Evolutionary conservation across 805 yeast genomes (phyloP).

Genomic region (Wickerhamiella dianesei): DNA sequence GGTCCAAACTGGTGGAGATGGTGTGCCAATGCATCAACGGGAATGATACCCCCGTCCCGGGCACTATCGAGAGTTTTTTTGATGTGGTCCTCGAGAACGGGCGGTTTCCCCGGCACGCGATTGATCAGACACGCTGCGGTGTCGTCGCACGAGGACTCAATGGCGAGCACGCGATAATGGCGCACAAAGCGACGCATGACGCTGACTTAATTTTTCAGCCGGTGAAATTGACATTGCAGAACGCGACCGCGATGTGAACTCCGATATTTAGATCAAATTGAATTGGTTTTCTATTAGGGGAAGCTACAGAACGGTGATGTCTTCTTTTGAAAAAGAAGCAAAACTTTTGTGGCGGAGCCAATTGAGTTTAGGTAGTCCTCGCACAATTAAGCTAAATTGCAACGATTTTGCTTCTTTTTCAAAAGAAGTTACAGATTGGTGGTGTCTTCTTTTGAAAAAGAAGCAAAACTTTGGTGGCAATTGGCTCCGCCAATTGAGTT

Average conservation of each 20-base stretch:
- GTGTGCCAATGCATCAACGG: slow-evolving; percentile 68
- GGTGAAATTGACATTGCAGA: too few species aligned
- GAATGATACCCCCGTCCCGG: slow-evolving; percentile 70
- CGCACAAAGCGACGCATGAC: slow-evolving; percentile 1
- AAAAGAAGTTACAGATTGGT: neutral
- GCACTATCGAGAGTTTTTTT: slow-evolving; percentile 56
- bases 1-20: slow-evolving; percentile 50
- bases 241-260: too few species aligned
- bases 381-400: too few species aligned
- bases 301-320: neutral
- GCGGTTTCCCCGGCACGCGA: slow-evolving; percentile 30
- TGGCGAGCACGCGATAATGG: slow-evolving; percentile 56
- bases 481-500: too few species aligned
- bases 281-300: neutral
- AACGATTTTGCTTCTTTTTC: too few species aligned
- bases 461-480: neutral
- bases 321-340: neutral
- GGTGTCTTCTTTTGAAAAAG: neutral
- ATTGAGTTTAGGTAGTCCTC: too few species aligned
- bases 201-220: neutral
- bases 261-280: neutral
- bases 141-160: slow-evolving; percentile 93
- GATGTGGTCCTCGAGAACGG: slow-evolving; percentile 42
- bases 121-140: slow-evolving; percentile 74
- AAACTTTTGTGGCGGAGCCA: neutral